A percentile compares a stretch with the other conserved stretches of the same genome.
Conservation (phyloP, 805 yeast genomes). For the Metschnikowia continentalis region DNA sequence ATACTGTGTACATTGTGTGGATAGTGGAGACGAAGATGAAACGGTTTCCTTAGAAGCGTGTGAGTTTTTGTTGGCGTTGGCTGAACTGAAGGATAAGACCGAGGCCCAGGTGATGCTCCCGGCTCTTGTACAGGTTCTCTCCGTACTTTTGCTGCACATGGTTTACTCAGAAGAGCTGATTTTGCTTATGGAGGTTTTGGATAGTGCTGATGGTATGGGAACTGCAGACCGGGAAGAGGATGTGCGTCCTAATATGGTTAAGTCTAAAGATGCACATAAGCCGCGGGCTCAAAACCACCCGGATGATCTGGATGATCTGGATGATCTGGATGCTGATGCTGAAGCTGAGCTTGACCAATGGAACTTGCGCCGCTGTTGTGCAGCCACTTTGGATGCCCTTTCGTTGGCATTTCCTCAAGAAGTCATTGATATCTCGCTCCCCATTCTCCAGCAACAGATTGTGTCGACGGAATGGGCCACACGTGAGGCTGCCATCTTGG, state of each 20-base stretch:
- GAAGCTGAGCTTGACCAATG: constrained; percentile 70
- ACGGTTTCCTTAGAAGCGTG: constrained; percentile 88
- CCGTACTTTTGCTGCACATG: constrained; percentile 75
- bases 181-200: constrained; percentile 56
- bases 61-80: constrained; percentile 78
- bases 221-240: constrained; percentile 85
- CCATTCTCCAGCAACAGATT: constrained; percentile 68
- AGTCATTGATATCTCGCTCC: constrained; percentile 65
- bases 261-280: constrained; percentile 45
- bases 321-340: constrained; percentile 62
- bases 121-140: constrained; percentile 61
- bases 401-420: constrained; percentile 64
- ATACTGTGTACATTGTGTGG: constrained; percentile 77
- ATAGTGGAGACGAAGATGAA: constrained; percentile 46
- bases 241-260: constrained; percentile 76
- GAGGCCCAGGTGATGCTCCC: constrained; percentile 43
- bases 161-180: constrained; percentile 83
- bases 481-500: constrained; percentile 89
- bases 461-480: constrained; percentile 76
- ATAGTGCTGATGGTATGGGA: constrained; percentile 69
- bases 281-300: constrained; percentile 22
- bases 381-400: constrained; percentile 83
- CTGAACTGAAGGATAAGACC: constrained; percentile 28
- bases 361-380: constrained; percentile 91
- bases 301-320: constrained; percentile 58